Evolutionary conservation across 2,329 filamentous ascomycete species (phyloP), one percentile per base, ranked within the genome.

Genomic region (Epicoccum nigrum): DNA sequence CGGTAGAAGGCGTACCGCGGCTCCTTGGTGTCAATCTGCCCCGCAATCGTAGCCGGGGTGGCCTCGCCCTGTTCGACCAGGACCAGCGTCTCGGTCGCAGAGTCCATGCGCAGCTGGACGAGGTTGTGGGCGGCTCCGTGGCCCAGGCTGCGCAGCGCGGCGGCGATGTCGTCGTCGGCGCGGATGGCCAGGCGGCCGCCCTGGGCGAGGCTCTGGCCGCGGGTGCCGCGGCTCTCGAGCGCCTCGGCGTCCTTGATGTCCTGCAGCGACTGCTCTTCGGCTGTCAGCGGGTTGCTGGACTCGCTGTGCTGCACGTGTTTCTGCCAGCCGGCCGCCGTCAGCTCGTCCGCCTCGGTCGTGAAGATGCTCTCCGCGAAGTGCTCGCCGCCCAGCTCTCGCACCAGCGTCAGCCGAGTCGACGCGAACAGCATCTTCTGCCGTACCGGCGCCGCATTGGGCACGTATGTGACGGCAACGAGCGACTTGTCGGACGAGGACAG

Each of bases 371-470:
- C 88, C 43, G 86, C 79, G 74, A 94, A 93, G 64, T 90, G 82
- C 71, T 94, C 89, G 45, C 85, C 83, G 37, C 90, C 90, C 8
- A 94, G 79, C 74, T 93, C 89, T 33, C 89, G 83, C 41, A 87
- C 83, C 1, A 94, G 80, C 0, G 89, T 89, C 62, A 92, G 78
- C 8, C 89, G 83, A 21, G 90, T 92, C 19, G 86, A 84, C 5
- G 90, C 89, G 71, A 93, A 92, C 17, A 94, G 82, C 87, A 90
- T 94, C 80, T 94, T 94, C 71, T 91, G 87, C 31, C 90, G 86
- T 49, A 94, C 89, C 21, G 87, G 88, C 31, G 90, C 90, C 1
- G 83, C 70, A 72, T 93, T 88, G 20, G 90, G 90, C 5, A 94
- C 85, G 71, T 92, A 94, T 28, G 89, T 91, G 28, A 92, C 77